Conservation (phyloP, 139 green algal genomes). For the Ettlia oleoabundans region DNA sequence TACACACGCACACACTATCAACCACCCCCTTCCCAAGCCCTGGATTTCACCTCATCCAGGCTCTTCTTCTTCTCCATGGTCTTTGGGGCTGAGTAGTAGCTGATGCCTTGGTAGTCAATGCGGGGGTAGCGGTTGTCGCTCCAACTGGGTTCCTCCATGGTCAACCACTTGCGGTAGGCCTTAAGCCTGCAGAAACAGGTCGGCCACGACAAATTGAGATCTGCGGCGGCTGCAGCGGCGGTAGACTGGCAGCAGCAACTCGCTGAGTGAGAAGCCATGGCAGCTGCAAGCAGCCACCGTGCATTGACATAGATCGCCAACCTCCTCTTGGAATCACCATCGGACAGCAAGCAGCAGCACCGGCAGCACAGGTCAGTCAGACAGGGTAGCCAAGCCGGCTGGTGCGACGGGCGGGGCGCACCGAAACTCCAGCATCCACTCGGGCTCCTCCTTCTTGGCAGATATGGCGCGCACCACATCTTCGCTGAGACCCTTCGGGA, state of each 20-base stretch:
- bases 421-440: constrained; percentile 99
- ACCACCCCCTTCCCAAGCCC: neutral
- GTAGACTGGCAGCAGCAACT: neutral
- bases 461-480: constrained; percentile 97
- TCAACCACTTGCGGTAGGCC: constrained; percentile 95
- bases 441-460: constrained; percentile 98
- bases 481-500: constrained; percentile 89
- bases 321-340: too few species aligned
- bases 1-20: neutral
- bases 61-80: constrained; percentile 86
- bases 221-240: neutral
- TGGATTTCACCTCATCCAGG: constrained; percentile 90
- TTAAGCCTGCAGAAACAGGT: constrained; percentile 70
- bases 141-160: constrained; percentile 79
- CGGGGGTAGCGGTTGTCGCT: constrained; percentile 65
- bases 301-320: too few species aligned
- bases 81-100: constrained; percentile 98
- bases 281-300: too few species aligned
- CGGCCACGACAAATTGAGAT: too few species aligned
- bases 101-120: constrained; percentile 92
- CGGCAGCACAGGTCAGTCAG: too few species aligned
- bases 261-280: too few species aligned
- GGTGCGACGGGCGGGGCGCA: too few species aligned
- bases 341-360: too few species aligned
- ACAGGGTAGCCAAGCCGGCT: too few species aligned